Percentiles rank a stretch among this genome's conserved stretches.
phyloP scores from a whole-genome alignment of 2,329 filamentous ascomycete species.

The Calonectria ilicicola region DNA sequence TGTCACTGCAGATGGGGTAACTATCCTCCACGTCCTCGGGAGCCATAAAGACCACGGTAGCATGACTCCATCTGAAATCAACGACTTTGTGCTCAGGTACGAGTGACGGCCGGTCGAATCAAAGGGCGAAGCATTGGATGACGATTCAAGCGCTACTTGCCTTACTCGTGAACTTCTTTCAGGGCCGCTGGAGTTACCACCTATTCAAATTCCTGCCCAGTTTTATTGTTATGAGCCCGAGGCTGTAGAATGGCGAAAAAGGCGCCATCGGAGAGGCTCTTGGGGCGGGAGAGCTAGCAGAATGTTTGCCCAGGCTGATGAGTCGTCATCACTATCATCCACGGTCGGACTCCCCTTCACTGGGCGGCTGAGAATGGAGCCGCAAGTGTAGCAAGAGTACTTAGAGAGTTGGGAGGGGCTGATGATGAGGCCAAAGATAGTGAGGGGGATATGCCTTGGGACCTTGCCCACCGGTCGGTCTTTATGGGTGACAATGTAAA shows the following conservation, averaged over 20 bases:
- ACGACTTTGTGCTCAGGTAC: background rate
- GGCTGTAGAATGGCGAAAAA: background rate
- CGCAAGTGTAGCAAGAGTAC: background rate
- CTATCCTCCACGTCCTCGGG: background rate
- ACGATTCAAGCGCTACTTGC: background rate
- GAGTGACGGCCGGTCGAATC: background rate
- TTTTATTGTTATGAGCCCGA: background rate
- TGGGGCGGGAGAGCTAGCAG: background rate
- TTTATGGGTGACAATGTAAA: background rate
- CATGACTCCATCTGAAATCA: background rate
- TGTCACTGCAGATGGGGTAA: background rate
- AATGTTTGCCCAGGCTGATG: background rate
- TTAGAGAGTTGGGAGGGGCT: background rate
- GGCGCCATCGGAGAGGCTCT: background rate
- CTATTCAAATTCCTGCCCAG: background rate
- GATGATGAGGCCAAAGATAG: background rate
- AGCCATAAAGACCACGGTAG: background rate
- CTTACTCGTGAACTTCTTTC: background rate
- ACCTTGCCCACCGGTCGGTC: background rate
- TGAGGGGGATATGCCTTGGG: background rate
- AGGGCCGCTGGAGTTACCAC: background rate
- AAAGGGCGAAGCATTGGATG: background rate
- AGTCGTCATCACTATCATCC: background rate
- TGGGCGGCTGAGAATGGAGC: background rate
- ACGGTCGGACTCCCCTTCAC: background rate